Evolutionary conservation across 108 stramenopile species (phyloP).

Genomic region (Bacterosira constricta): DNA sequence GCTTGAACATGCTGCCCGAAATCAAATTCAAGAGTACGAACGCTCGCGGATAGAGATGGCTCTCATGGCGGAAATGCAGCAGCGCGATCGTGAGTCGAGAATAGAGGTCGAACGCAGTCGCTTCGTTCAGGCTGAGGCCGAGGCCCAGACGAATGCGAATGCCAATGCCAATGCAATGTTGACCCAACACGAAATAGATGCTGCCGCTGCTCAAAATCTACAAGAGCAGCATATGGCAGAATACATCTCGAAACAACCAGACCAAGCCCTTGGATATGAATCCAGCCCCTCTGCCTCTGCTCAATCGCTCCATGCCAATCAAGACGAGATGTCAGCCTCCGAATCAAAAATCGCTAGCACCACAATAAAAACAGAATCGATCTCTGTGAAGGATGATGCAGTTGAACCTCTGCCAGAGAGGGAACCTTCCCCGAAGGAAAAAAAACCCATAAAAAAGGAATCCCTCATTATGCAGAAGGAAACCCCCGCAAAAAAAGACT

Average conservation of each 20-base stretch:
- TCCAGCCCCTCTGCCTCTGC: neutral
- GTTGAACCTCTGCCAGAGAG: neutral
- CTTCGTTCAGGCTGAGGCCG: neutral
- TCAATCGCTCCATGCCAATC: neutral
- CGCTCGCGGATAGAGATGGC: slow-evolving; percentile 34
- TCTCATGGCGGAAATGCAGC: slow-evolving; percentile 41
- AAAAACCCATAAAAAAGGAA: neutral
- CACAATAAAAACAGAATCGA: neutral
- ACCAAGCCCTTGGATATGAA: neutral
- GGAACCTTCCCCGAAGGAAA: too few relatives aligned
- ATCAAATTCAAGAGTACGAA: slow-evolving; percentile 39
- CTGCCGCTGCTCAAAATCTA: slow-evolving; percentile 1
- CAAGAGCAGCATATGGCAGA: slow-evolving; percentile 3
- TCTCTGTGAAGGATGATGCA: neutral
- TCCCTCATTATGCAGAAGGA: neutral
- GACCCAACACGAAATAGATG: slow-evolving; percentile 9
- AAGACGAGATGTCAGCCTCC: neutral
- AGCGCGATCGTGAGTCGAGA: slow-evolving; percentile 38
- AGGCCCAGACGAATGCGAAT: neutral
- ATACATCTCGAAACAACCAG: neutral
- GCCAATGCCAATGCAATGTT: neutral
- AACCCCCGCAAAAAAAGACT: neutral
- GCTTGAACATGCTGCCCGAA: slow-evolving; percentile 39
- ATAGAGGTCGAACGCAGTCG: slow-evolving; percentile 6
- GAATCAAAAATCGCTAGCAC: neutral